Evolutionary conservation across 2,329 filamentous ascomycete genomes (phyloP).

Genomic region (Lanzia echinophila): DNA sequence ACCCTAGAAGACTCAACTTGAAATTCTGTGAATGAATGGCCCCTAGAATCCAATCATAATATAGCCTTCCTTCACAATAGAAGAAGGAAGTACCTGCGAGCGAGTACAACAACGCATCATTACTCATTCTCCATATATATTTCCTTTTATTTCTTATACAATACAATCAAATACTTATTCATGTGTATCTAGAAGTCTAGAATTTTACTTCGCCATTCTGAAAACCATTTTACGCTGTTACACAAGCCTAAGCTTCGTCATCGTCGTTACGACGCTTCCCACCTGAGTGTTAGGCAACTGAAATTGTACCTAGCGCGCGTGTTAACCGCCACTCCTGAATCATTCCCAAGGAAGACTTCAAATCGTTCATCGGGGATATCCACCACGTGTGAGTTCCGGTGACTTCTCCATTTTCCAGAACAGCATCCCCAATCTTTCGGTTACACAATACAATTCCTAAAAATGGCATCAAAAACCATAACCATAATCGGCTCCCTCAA

Average conservation of each 20-base stretch:
- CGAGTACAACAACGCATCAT: background rate
- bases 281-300: conserved; percentile 3
- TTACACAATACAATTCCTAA: conserved; percentile 2
- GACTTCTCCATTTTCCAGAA: no score
- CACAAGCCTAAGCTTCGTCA: conserved; percentile 1
- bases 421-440: background rate
- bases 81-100: background rate
- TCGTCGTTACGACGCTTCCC: conserved; percentile 6
- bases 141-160: no score
- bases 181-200: background rate
- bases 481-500: conserved; percentile 90
- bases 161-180: no score
- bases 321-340: background rate
- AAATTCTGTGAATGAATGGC: no score
- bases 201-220: background rate
- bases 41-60: no score
- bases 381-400: no score
- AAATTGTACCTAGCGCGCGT: conserved; percentile 1
- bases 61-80: background rate
- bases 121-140: background rate
- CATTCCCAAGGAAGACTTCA: background rate
- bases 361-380: no score
- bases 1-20: no score
- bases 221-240: background rate
- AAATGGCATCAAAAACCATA: conserved; percentile 42